Evolutionary conservation across 164 flowering plant genomes (phyloP).

Genomic region (Dillenia turbinata): DNA sequence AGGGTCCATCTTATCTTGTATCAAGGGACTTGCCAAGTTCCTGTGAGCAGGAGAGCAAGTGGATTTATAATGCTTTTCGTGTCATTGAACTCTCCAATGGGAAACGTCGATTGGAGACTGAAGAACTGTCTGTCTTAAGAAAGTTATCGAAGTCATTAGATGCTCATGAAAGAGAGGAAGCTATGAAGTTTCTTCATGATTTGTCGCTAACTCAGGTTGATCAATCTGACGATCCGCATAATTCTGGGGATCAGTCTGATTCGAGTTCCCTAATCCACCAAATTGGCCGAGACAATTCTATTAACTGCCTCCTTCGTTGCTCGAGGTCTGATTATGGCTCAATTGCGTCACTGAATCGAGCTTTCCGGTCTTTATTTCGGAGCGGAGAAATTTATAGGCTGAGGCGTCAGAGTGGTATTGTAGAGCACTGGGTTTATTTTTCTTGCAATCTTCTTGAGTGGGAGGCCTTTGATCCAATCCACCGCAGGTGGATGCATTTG

Average conservation of each 20-base stretch:
- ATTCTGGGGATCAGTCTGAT: conserved; percentile 28
- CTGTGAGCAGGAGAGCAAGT: conserved; percentile 29
- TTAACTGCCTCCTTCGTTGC: conserved; percentile 12
- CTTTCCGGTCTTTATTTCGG: conserved; percentile 13
- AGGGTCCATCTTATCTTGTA: conserved; percentile 26
- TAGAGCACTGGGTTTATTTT: conserved; percentile 24
- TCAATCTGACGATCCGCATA: conserved; percentile 21
- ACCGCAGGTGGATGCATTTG: conserved; percentile 17
- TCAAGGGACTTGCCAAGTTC: conserved; percentile 29
- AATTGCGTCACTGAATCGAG: conserved; percentile 17
- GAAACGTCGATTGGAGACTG: conserved; percentile 36
- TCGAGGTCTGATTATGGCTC: conserved; percentile 18
- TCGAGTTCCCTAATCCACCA: conserved; percentile 45
- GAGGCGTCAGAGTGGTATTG: conserved; percentile 11
- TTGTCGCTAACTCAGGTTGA: conserved; percentile 15
- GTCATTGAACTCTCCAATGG: conserved; percentile 18
- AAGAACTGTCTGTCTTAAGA: conserved; percentile 13
- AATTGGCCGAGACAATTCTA: conserved; percentile 41
- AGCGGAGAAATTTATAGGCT: conserved; percentile 19
- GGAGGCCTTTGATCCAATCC: conserved; percentile 21
- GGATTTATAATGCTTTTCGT: conserved; percentile 25
- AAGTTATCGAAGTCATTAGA: conserved; percentile 22
- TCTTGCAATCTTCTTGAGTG: conserved; percentile 13
- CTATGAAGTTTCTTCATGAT: conserved; percentile 5
- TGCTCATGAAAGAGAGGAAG: conserved; percentile 13